Evolutionary conservation across 1,284 basidiomycete species (phyloP).

Genomic region (Apiotrichum laibachii): DNA sequence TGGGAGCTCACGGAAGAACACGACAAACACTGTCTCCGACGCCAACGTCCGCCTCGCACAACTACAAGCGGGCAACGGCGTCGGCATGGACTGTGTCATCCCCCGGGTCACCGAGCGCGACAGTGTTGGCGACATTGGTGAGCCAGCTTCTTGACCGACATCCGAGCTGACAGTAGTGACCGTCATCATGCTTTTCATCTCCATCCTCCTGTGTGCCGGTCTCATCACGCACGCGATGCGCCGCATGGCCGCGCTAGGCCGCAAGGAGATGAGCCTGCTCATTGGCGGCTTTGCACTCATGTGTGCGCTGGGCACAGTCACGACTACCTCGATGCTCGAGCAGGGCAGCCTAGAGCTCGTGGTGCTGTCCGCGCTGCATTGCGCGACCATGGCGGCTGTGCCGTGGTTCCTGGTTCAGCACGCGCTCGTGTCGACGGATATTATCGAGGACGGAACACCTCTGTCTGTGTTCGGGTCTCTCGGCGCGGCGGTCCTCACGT

Average conservation of each 20-base stretch:
- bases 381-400: constrained; percentile 63
- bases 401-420: constrained; percentile 78
- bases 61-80: constrained; percentile 34
- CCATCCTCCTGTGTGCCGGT: constrained; percentile 28
- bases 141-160: not conserved
- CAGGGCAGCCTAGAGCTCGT: constrained; percentile 65
- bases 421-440: constrained; percentile 72
- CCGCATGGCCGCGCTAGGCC: constrained; percentile 44
- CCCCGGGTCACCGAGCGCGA: constrained; percentile 35
- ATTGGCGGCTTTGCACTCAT: constrained; percentile 63
- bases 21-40: constrained; percentile 27
- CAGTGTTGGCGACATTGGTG: constrained; percentile 46
- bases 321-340: constrained; percentile 68
- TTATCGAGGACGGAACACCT: constrained; percentile 68
- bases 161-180: constrained; percentile 25
- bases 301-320: constrained; percentile 71
- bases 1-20: constrained; percentile 4
- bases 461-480: constrained; percentile 50
- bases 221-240: constrained; percentile 28
- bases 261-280: constrained; percentile 40
- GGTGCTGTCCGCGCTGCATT: constrained; percentile 69
- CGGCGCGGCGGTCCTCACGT: constrained; percentile 60
- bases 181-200: constrained; percentile 39
- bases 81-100: constrained; percentile 43
- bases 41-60: constrained; percentile 31